These are phyloP conservation scores for Fusarium nisikadoi DNA, from an alignment of 2,329 filamentous ascomycete species.

Conservation along the genomic window DNA sequence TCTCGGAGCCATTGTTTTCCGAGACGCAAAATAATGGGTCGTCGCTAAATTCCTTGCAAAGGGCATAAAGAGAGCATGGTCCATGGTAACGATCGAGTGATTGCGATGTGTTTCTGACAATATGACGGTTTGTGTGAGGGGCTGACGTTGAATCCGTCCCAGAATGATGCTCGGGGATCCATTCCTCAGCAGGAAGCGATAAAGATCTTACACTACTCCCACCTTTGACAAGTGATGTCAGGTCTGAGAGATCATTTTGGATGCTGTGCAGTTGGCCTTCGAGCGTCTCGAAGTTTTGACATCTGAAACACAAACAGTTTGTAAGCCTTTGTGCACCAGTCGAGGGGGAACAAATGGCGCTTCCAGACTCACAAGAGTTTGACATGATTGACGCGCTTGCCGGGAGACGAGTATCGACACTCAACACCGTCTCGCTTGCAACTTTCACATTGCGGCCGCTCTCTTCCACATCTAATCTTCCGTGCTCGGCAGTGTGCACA, in stretches of 20 bases:
- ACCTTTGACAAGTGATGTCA: conserved; percentile 42
- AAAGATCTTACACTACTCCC: conserved; percentile 22
- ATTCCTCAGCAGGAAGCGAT: conserved; percentile 15
- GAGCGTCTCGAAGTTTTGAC: conserved; percentile 44
- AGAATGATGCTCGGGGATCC: conserved; percentile 5
- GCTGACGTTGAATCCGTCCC: not conserved
- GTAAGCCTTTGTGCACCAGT: conserved; percentile 33
- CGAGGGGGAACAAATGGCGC: not conserved
- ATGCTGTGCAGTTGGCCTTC: conserved; percentile 43
- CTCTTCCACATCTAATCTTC: conserved; percentile 44
- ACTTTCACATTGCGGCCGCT: conserved; percentile 45
- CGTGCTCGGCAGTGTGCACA: conserved; percentile 44
- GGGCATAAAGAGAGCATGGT: conserved; percentile 40
- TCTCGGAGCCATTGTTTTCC: not conserved
- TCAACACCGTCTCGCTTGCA: conserved; percentile 46
- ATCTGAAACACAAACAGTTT: conserved; percentile 33
- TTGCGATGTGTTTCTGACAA: conserved; percentile 34
- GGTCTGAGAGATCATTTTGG: conserved; percentile 42
- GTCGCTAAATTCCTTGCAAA: conserved; percentile 42
- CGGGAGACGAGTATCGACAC: conserved; percentile 44
- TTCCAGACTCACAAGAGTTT: conserved; percentile 42
- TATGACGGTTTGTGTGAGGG: conserved; percentile 29
- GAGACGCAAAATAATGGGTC: conserved; percentile 28
- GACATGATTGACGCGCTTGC: conserved; percentile 45
- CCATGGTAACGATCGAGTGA: conserved; percentile 41